Conservation (phyloP, 73 alveolate species). For the Paramecium biaurelia region DNA sequence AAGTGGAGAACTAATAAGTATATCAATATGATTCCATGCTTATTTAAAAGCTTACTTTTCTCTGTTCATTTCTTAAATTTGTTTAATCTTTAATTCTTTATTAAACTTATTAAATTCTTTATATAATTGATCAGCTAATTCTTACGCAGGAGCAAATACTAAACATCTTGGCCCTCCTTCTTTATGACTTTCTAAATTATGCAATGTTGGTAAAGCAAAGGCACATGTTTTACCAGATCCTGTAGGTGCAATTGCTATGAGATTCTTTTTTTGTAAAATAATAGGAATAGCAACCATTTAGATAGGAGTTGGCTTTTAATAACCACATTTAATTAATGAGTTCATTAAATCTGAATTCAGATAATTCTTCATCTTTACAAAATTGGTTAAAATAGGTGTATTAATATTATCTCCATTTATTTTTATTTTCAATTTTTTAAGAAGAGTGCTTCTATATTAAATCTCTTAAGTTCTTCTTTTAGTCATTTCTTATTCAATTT, state of each 20-base stretch:
- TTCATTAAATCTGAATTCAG: not conserved
- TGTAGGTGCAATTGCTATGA: constrained; percentile 75
- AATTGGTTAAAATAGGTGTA: constrained; percentile 44
- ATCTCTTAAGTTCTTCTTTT: not conserved
- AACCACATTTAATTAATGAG: not conserved
- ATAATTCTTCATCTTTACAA: constrained; percentile 43
- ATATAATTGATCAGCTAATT: constrained; percentile 72
- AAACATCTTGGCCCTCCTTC: constrained; percentile 72
- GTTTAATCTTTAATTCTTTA: constrained; percentile 40
- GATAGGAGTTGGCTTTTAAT: constrained; percentile 56
- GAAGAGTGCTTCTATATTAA: not conserved
- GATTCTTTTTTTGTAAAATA: constrained; percentile 47
- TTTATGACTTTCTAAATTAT: constrained; percentile 7
- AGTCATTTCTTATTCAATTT: constrained; percentile 33
- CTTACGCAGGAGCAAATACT: constrained; percentile 80
- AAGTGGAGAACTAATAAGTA: constrained; percentile 68
- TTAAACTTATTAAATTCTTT: constrained; percentile 63
- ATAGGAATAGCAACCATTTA: constrained; percentile 53
- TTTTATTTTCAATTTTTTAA: constrained; percentile 26
- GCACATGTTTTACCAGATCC: constrained; percentile 74
- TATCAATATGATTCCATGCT: constrained; percentile 54
- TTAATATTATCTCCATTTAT: constrained; percentile 44
- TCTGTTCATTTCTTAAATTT: constrained; percentile 43
- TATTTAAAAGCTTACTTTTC: constrained; percentile 52
- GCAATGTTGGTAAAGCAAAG: constrained; percentile 55